A percentile compares a stretch with the other conserved stretches of the same genome.
These are phyloP conservation scores for Exsudoporus frostii DNA, from an alignment of 768 basidiomycete genomes.

Conservation along the genomic window DNA sequence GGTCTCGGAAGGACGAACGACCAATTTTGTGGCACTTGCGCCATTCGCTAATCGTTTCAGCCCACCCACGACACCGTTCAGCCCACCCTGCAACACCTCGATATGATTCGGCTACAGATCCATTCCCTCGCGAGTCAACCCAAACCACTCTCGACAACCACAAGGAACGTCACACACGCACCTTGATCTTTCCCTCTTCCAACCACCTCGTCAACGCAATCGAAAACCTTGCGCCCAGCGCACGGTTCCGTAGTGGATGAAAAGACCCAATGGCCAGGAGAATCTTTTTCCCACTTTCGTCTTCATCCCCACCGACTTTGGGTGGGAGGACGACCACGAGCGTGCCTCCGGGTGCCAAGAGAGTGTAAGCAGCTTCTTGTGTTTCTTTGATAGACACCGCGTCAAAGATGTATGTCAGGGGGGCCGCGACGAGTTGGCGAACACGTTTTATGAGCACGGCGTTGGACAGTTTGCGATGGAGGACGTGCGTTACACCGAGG, in stretches of 20 bases:
- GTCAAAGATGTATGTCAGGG: conserved; percentile 22
- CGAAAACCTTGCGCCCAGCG: conserved; percentile 9
- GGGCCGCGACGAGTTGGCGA: neutral
- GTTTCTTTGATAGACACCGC: conserved; percentile 32
- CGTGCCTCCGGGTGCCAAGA: conserved; percentile 31
- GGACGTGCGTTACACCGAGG: conserved; percentile 36
- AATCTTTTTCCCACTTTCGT: neutral
- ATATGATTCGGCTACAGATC: conserved; percentile 33
- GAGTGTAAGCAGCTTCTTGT: conserved; percentile 27
- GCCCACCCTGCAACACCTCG: conserved; percentile 37
- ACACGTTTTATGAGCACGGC: conserved; percentile 1
- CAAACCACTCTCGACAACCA: neutral
- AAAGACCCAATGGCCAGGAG: conserved; percentile 5
- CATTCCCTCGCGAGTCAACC: neutral
- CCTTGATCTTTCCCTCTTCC: conserved; percentile 16
- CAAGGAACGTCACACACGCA: neutral
- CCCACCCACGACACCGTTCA: conserved; percentile 33
- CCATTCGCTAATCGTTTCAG: conserved; percentile 30
- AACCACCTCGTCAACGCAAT: conserved; percentile 10
- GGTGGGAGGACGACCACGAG: conserved; percentile 11
- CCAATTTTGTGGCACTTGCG: conserved; percentile 38
- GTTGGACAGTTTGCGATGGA: conserved; percentile 28
- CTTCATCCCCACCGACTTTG: neutral
- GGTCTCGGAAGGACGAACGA: conserved; percentile 23
- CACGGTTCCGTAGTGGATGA: neutral